Conservation (phyloP, 768 basidiomycete species). For the Zangia roseola region DNA sequence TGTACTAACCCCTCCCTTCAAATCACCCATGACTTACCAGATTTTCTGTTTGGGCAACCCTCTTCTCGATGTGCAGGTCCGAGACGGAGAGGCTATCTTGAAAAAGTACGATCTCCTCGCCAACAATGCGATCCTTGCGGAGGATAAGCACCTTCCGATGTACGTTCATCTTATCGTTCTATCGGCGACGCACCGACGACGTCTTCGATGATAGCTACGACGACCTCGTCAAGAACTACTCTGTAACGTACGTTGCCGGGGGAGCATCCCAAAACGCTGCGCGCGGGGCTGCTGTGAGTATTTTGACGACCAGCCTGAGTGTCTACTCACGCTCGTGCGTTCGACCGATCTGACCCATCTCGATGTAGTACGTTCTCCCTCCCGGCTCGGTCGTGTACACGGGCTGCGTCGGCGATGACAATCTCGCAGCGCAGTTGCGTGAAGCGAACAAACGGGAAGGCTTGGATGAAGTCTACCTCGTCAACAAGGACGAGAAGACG, state of each 20-base stretch:
- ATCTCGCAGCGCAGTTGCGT: constrained; percentile 85
- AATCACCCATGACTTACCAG: constrained; percentile 50
- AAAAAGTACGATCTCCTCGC: constrained; percentile 88
- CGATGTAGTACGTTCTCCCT: constrained; percentile 81
- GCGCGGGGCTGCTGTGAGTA: constrained; percentile 88
- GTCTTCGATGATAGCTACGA: constrained; percentile 62
- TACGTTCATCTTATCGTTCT: constrained; percentile 27
- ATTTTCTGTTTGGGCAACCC: constrained; percentile 96
- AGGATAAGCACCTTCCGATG: constrained; percentile 86
- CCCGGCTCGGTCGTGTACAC: constrained; percentile 87
- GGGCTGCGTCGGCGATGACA: constrained; percentile 92
- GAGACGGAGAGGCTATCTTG: constrained; percentile 77
- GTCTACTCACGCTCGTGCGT: constrained; percentile 9
- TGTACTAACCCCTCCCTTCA: background rate
- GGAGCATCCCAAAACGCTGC: constrained; percentile 97
- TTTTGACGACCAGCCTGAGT: no score
- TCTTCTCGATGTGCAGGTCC: constrained; percentile 94
- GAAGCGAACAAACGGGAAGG: constrained; percentile 92
- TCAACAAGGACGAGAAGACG: constrained; percentile 83
- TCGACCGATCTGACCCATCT: constrained; percentile 4
- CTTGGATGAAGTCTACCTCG: constrained; percentile 83
- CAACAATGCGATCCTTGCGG: constrained; percentile 95
- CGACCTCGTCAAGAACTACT: constrained; percentile 72
- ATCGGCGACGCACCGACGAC: background rate
- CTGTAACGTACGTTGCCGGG: constrained; percentile 91